These are phyloP conservation scores for Protostelium mycophagum DNA, from an alignment of 78 protist species.

Conservation along the genomic window DNA sequence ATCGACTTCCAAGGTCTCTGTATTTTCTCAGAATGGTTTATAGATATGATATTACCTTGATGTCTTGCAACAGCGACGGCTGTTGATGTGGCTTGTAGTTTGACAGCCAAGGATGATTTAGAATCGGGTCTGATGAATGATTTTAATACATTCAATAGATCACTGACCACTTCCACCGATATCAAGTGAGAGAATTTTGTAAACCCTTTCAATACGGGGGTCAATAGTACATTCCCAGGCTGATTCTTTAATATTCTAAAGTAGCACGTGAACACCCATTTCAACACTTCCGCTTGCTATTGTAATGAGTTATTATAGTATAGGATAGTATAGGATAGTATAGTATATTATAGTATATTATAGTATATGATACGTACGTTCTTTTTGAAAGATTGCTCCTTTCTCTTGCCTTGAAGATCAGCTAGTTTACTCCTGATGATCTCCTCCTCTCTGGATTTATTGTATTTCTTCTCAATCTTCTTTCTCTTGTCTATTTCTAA, in stretches of 20 bases:
- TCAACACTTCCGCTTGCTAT: constrained; percentile 54
- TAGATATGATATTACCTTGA: not conserved
- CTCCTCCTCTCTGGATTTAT: not conserved
- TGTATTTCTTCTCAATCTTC: not conserved
- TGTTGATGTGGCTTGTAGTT: not conserved
- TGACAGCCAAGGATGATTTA: not conserved
- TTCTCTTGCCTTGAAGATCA: not conserved
- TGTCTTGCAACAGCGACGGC: not conserved
- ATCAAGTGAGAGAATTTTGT: constrained; percentile 45
- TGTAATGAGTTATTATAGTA: not conserved
- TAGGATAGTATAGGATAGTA: not conserved
- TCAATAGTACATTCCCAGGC: constrained; percentile 33
- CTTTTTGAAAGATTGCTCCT: not conserved
- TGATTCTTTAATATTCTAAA: constrained; percentile 45
- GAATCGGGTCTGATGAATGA: constrained; percentile 19
- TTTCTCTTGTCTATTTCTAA: not conserved
- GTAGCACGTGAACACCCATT: constrained; percentile 40
- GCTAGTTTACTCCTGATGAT: not conserved
- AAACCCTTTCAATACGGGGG: constrained; percentile 38
- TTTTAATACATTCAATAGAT: constrained; percentile 23
- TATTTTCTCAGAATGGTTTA: not conserved
- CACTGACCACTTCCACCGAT: constrained; percentile 33
- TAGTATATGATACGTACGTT: not conserved
- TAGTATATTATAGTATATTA: not conserved
- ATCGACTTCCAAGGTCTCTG: not conserved